These are phyloP conservation scores for Candida anglica DNA, from an alignment of 805 yeast genomes.

Conservation along the genomic window DNA sequence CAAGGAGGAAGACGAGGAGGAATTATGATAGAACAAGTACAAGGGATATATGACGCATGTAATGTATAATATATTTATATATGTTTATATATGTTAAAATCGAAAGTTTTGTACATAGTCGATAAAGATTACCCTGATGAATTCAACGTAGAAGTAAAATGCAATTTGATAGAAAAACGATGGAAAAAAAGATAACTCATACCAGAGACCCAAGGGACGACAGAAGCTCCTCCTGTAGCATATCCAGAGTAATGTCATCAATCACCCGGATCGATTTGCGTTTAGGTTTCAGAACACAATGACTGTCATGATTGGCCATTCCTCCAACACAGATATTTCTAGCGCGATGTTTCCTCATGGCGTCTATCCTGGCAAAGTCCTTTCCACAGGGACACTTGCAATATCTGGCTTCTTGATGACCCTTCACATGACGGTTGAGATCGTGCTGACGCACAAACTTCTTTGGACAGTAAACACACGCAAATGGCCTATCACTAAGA, in stretches of 20 bases:
- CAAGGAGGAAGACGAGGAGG: no score
- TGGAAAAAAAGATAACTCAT: no score
- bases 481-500: constrained; percentile 87
- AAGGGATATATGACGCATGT: background rate
- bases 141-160: no score
- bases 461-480: constrained; percentile 73
- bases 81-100: no score
- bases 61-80: background rate
- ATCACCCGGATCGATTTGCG: no score
- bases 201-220: no score
- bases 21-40: background rate
- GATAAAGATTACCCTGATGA: no score
- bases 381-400: constrained; percentile 88
- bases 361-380: constrained; percentile 85
- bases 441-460: constrained; percentile 96
- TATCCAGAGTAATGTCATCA: no score
- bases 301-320: constrained; percentile 18
- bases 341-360: constrained; percentile 73
- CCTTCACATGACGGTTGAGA: constrained; percentile 81
- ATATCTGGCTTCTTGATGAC: constrained; percentile 71
- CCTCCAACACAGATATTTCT: constrained; percentile 85
- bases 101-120: no score
- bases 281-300: constrained; percentile 22
- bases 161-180: no score
- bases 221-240: no score